Evolutionary conservation across 208 protist genomes (phyloP), one percentile per base, ranked within the genome.

Genomic region (Leishmania martiniquensis): DNA sequence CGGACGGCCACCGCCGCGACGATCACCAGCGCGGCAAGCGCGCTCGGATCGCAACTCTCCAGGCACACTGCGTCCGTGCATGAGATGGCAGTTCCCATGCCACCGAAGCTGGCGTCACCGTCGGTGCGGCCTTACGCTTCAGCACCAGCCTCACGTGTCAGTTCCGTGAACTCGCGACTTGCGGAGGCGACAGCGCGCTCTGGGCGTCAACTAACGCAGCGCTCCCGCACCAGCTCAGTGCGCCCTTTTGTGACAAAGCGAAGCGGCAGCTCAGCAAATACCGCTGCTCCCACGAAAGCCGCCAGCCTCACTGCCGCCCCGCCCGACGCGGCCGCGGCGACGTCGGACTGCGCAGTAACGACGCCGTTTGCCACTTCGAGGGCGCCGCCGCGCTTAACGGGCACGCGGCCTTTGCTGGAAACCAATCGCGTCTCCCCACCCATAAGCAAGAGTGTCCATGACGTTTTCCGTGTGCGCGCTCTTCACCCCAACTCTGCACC

Each of bases 151-250:
- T 87, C 83, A 4, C 83, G 83, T 29, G 74, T 82, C 39, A 80
- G 67, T 34, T 87, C 83, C 6, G 83, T 87, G 10, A 83, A 87
- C 79, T 87, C 83, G 2, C 78, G 78, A 20, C 57, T 84, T 17
- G 75, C 60, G 2, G 80, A 84, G 20, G 59, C 39, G 7, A 45
- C 7, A 17, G 25, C 25, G 10, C 72, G 42, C 17, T n/a, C 25
- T 20, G 20, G 12, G n/a, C 59, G 51, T 32, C 37, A 51, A 62
- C 54, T 37, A 42, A 10, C 37, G 12, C 71, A 65, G 57, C 59
- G 57, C 29, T n/a, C 55, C 12, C 59, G n/a, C 32, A 68, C 29
- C n/a, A 54, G 72, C n/a, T 45, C 59, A 1, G 59, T 54, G 0
- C 57, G 59, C n/a, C 55, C n/a, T 17, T 42, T 66, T 12, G 45